phyloP scores from a whole-genome alignment of 805 yeast species.

The Sungouiella blattae region DNA sequence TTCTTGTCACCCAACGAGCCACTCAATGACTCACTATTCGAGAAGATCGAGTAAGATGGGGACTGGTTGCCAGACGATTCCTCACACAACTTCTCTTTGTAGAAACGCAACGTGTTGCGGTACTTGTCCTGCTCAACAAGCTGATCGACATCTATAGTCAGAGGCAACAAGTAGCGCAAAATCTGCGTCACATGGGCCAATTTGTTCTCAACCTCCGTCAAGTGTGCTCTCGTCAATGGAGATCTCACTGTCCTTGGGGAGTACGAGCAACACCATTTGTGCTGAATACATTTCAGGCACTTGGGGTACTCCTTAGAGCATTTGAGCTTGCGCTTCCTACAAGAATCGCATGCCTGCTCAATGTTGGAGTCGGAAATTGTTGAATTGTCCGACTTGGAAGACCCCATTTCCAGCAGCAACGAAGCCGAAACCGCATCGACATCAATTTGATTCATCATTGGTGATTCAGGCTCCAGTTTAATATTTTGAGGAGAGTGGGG shows the following conservation, averaged over 20 bases:
- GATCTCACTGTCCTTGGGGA: constrained; percentile 76
- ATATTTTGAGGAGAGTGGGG: too few species aligned
- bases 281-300: constrained; percentile 70
- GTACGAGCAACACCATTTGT: constrained; percentile 71
- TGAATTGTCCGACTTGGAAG: not conserved
- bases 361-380: constrained; percentile 16
- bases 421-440: too few species aligned
- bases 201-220: constrained; percentile 67
- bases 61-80: constrained; percentile 7
- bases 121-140: constrained; percentile 17
- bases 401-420: too few species aligned
- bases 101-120: constrained; percentile 11
- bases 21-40: constrained; percentile 18
- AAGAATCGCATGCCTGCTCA: constrained; percentile 76
- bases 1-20: constrained; percentile 14
- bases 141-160: constrained; percentile 16
- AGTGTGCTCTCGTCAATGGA: constrained; percentile 76
- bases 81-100: constrained; percentile 9
- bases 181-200: constrained; percentile 28
- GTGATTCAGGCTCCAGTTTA: too few species aligned
- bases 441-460: too few species aligned
- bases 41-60: constrained; percentile 24
- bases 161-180: constrained; percentile 31
- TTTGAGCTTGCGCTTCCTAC: constrained; percentile 73
- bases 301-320: constrained; percentile 78